phyloP scores from a whole-genome alignment of 768 basidiomycete species.

The Trametopsis cervina region DNA sequence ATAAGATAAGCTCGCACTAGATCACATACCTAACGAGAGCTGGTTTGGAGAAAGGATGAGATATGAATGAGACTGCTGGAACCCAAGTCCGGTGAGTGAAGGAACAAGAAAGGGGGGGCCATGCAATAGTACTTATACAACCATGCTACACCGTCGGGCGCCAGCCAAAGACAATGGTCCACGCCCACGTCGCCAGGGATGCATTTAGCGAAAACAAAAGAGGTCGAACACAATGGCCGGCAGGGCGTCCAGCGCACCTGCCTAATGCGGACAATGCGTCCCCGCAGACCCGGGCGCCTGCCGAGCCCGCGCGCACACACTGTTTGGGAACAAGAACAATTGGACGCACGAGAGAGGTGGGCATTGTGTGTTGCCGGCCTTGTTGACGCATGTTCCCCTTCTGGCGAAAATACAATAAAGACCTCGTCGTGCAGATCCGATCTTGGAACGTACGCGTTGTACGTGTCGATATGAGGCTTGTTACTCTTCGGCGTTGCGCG shows the following conservation, averaged over 20 bases:
- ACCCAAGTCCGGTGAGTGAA: slow-evolving; percentile 24
- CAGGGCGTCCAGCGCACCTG: slow-evolving; percentile 15
- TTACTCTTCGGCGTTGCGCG: no score
- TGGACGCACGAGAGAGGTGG: no score
- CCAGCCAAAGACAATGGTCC: slow-evolving; percentile 22
- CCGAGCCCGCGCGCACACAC: no score
- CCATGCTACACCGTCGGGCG: slow-evolving; percentile 10
- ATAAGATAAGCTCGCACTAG: neutral
- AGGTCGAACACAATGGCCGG: slow-evolving; percentile 13
- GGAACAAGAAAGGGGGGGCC: slow-evolving; percentile 10
- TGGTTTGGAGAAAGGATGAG: slow-evolving; percentile 21
- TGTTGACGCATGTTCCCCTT: neutral
- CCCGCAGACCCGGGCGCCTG: no score
- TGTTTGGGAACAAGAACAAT: slow-evolving; percentile 18
- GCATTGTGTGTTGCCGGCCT: neutral
- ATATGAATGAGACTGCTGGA: slow-evolving; percentile 18
- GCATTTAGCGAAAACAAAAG: slow-evolving; percentile 24
- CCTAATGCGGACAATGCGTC: slow-evolving; percentile 22
- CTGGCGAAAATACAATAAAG: slow-evolving; percentile 4
- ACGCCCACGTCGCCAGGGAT: slow-evolving; percentile 17
- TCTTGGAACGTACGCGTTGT: no score
- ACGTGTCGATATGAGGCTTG: no score
- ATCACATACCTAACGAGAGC: slow-evolving; percentile 24
- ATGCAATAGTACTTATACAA: slow-evolving; percentile 24
- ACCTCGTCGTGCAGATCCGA: no score